Base-by-base conservation (phyloP, 2,329 filamentous ascomycete species). In the Podosphaera xanthii region DNA sequence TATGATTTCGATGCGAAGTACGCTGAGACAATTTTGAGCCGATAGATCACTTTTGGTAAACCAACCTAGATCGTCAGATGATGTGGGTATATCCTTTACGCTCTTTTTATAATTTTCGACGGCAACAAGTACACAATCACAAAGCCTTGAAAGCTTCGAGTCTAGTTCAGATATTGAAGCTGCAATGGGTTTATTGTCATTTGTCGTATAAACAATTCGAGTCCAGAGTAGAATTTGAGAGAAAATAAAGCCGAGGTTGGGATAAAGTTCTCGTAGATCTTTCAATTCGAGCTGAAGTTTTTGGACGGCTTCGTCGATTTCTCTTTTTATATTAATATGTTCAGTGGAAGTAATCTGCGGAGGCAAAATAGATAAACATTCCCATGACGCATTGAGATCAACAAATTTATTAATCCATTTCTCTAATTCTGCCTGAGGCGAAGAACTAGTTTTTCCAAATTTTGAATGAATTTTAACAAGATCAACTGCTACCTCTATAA, bases 71-170 rank as follows among this genome's bases (percentile, higher is more conserved):
- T 84, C 80, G 40, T 87, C 81, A 1, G 74, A 73, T 1, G 82
- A 79, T 3, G 71, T 68, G 0, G 84, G 81, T 1, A 83, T 71
- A 2, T 74, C 73, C 9, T 73, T 70, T 7, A 80, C 72, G 2
- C 75, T 71, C 61, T 78, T 79, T 60, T 80, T 78, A 53, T 85
- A 76, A 62, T 83, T 80, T 69, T 96, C 88, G 55, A 94, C 76
- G 0, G 86, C 83, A 42, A 91, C 84, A 1, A 96, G 80, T 35
- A 91, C 78, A 57, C 80, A 79, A 69, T 94, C 86, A 54, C 84
- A 79, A n/a, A 85, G 74, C 0, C 71, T 77, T 44, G 86, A 78
- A 1, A 88, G 70, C 2, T 76, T 73, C 12, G 76, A 71, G 49
- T 81, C 78, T 52, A 89, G 77, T 0, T 71, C 68, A 22, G 75